Evolutionary conservation across 108 stramenopile genomes (phyloP), one percentile per base, ranked within the genome.

Genomic region (Tribonema minus): DNA sequence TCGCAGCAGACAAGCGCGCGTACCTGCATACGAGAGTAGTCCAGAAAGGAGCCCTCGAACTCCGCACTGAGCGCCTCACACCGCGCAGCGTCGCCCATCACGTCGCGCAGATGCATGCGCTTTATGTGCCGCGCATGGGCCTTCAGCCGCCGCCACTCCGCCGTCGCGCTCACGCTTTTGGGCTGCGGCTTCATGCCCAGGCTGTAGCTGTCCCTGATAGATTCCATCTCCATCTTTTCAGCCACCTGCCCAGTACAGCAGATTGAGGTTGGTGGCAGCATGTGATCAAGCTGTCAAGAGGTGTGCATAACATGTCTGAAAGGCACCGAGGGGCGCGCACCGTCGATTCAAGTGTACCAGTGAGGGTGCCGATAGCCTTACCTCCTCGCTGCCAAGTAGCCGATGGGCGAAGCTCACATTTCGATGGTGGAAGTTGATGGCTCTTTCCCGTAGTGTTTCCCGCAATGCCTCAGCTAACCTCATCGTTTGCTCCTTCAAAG

Each of bases 21-120:
- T 54, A 97, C 92, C 37, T 96, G 92, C 82, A 98, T 96, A 26
- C 98, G 88, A 27, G 89, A 89, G 80, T 95, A 99, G 73, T 99
- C 98, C 72, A 98, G 64, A 38, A 94, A 82, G 6, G 97, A 90
- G 39, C 91, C 87, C 70, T 87, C 82, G 58, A 40, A 80, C 39
- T 80, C 80, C 4, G 70, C 70, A 27, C 69, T 28, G 6, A 84
- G 40, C 15, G 80, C 72, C 34, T 78, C 69, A 33, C 63, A 76
- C 3, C 74, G 41, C 5, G 64, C 60, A 20, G 37, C 41, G 58
- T 81, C 79, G 29, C n/a, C 33, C 3, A 72, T 72, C 1, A 72
- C 71, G 12, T 72, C 71, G 1, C 60, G 40, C 60, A 72, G 30
- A 41, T 72, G 71, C 26, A 38, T 72, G 23, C 26, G 32, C 36